Conservation (phyloP, 2,329 filamentous ascomycete genomes). For the Apiospora pterosperma region DNA sequence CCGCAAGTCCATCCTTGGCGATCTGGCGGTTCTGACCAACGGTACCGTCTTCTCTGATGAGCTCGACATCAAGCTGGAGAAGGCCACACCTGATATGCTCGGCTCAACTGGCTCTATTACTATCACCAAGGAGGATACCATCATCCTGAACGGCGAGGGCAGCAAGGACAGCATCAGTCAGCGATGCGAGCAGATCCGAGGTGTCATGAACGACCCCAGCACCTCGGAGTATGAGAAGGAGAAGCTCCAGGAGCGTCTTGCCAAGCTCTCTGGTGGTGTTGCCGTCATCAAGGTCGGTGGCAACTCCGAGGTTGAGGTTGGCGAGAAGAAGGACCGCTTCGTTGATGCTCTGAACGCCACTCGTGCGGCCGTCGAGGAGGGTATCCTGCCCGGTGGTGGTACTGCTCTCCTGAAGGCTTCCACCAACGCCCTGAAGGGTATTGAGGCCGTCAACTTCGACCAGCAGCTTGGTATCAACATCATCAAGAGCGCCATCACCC, state of each 20-base stretch:
- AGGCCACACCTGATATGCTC: slow-evolving; percentile 92
- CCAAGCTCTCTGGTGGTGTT: slow-evolving; percentile 98
- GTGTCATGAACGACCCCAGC: slow-evolving; percentile 87
- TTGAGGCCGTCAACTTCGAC: slow-evolving; percentile 96
- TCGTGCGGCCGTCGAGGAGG: slow-evolving; percentile 96
- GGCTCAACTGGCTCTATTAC: slow-evolving; percentile 97
- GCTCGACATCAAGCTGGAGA: slow-evolving; percentile 98
- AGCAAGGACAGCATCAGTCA: slow-evolving; percentile 90
- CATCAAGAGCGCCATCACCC: slow-evolving; percentile 96
- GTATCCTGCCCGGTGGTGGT: slow-evolving; percentile 97
- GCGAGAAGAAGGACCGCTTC: slow-evolving; percentile 99
- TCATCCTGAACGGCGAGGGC: slow-evolving; percentile 95
- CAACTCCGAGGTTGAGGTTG: slow-evolving; percentile 95
- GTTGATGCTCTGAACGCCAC: slow-evolving; percentile 98
- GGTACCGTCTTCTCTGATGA: slow-evolving; percentile 97
- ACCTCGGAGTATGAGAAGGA: slow-evolving; percentile 99
- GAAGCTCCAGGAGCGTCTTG: slow-evolving; percentile 99
- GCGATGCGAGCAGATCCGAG: slow-evolving; percentile 98
- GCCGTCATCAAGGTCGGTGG: slow-evolving; percentile 99
- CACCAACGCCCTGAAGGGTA: slow-evolving; percentile 74
- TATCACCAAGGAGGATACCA: slow-evolving; percentile 99
- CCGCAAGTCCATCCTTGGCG: slow-evolving; percentile 98
- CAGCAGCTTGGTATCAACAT: slow-evolving; percentile 98
- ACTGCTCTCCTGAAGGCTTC: slow-evolving; percentile 97
- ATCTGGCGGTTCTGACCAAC: slow-evolving; percentile 93